Percentiles rank a stretch among this genome's conserved stretches.
These are phyloP conservation scores for Lathyrus sativus DNA, from an alignment of 306 rosid genomes.

Conservation along the genomic window DNA sequence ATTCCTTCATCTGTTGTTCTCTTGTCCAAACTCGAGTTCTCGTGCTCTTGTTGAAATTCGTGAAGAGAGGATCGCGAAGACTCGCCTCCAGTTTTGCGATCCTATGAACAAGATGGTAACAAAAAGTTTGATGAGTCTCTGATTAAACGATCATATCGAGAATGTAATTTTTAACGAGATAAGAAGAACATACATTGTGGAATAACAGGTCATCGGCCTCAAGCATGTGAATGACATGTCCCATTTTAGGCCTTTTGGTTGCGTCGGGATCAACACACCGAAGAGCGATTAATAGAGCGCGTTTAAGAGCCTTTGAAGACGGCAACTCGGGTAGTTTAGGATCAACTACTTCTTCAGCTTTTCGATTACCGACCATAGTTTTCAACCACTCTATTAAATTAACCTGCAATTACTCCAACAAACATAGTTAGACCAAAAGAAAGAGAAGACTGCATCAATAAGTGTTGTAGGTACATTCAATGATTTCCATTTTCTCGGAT, in stretches of 20 bases:
- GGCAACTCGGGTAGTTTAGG: slow-evolving; percentile 89
- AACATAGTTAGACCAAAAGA: slow-evolving; percentile 31
- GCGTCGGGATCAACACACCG: slow-evolving; percentile 96
- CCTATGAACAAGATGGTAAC: slow-evolving; percentile 48
- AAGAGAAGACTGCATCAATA: neutral
- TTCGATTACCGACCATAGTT: slow-evolving; percentile 81
- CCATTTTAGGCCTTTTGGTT: slow-evolving; percentile 95
- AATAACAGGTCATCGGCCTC: slow-evolving; percentile 84
- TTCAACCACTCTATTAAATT: slow-evolving; percentile 95
- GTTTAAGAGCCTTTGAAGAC: slow-evolving; percentile 87
- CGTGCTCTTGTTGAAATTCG: slow-evolving; percentile 52
- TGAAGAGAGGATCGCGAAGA: slow-evolving; percentile 49
- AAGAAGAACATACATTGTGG: slow-evolving; percentile 55
- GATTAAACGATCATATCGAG: neutral
- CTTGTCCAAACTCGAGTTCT: slow-evolving; percentile 46
- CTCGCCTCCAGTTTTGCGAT: slow-evolving; percentile 57
- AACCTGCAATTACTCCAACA: slow-evolving; percentile 51
- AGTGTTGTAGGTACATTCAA: neutral
- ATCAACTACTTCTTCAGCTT: slow-evolving; percentile 82
- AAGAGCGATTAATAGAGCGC: slow-evolving; percentile 81
- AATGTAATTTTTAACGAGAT: neutral
- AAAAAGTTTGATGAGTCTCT: neutral
- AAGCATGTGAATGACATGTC: slow-evolving; percentile 96
- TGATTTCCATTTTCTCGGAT: neutral
- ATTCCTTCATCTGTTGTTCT: slow-evolving; percentile 55